Conservation (phyloP, 2,329 filamentous ascomycete genomes). For the Cladorrhinum sp. region DNA sequence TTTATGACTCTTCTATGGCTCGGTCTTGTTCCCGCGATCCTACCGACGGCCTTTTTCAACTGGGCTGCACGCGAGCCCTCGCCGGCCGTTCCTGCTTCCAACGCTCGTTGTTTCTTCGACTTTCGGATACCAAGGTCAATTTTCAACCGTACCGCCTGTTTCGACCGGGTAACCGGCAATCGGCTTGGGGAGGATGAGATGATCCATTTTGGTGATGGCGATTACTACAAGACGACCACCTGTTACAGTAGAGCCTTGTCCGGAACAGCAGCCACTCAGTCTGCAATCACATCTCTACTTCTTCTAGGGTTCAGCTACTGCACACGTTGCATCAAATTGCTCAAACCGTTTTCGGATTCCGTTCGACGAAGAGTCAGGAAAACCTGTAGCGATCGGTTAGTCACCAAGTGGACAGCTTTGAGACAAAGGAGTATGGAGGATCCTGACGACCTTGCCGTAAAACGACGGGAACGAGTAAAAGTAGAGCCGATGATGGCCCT, state of each 20-base stretch:
- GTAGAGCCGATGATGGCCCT: not conserved
- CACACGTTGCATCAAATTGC: not conserved
- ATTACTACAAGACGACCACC: no score
- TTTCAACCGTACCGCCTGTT: no score
- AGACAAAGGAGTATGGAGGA: not conserved
- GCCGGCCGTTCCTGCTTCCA: not conserved
- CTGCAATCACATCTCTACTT: not conserved
- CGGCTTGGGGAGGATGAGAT: no score
- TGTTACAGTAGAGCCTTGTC: no score
- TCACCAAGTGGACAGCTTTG: not conserved
- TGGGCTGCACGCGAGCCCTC: not conserved
- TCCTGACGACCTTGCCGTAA: not conserved
- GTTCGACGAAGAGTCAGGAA: not conserved
- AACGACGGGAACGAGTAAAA: not conserved
- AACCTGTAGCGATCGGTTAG: not conserved
- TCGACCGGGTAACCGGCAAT: no score
- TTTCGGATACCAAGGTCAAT: no score
- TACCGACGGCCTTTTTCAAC: conserved; percentile 12
- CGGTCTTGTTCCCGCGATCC: conserved; percentile 1
- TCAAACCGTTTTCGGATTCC: not conserved
- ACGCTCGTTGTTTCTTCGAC: not conserved
- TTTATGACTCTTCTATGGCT: conserved; percentile 7
- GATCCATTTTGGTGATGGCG: no score
- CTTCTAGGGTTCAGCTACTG: not conserved
- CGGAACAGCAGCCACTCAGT: not conserved